Conservation (phyloP, 345 rosid species). For the Cardamine occulta region DNA sequence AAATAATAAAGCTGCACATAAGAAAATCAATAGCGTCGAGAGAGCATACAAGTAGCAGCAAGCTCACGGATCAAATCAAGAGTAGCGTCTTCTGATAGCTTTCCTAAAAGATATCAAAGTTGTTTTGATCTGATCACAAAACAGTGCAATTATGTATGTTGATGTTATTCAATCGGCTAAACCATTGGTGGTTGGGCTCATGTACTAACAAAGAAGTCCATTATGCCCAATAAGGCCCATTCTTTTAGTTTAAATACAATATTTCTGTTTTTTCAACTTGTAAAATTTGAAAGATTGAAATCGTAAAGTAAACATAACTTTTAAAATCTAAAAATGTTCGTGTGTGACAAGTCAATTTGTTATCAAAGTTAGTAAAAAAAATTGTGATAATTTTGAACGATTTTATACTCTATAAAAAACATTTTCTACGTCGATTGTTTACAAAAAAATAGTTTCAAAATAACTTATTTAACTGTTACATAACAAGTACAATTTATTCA, state of each 20-base stretch:
- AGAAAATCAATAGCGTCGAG: neutral
- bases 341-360: too few relatives aligned
- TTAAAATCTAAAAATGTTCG: too few relatives aligned
- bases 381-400: too few relatives aligned
- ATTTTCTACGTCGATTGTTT: too few relatives aligned
- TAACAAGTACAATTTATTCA: too few relatives aligned
- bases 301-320: too few relatives aligned
- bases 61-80: neutral
- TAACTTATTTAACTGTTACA: too few relatives aligned
- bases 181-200: neutral
- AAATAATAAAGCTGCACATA: neutral
- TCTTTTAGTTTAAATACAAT: neutral
- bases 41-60: neutral
- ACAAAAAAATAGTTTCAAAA: too few relatives aligned
- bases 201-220: neutral
- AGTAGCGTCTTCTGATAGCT: constrained; percentile 11
- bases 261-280: too few relatives aligned
- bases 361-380: too few relatives aligned
- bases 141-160: neutral
- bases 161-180: neutral
- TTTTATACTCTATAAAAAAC: too few relatives aligned
- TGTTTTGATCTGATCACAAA: constrained; percentile 6
- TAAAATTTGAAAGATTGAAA: too few relatives aligned
- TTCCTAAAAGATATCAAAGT: neutral
- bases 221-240: neutral